Evolutionary conservation across 2,329 filamentous ascomycete genomes (phyloP), one percentile per base, ranked within the genome.

Genomic region (Fusarium continuum): DNA sequence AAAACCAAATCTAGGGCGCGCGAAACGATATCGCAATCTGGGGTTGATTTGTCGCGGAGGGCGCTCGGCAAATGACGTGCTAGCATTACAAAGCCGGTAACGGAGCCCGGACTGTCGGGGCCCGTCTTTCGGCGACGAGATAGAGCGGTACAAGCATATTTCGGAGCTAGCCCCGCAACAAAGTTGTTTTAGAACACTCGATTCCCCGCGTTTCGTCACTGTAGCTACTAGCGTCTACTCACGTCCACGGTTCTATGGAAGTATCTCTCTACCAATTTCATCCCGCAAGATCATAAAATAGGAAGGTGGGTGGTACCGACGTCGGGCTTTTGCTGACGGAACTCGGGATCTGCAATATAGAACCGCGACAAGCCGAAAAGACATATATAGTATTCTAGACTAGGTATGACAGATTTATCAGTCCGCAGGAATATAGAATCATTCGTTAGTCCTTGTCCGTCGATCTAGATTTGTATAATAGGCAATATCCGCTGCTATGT

Each of bases 1-100:
- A n/a, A n/a, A 36, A 11, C 16, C 6, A 41, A 49, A 47, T 34
- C 22, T 43, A 36, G 41, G 44, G 62, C 46, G 44, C 46, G 35
- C 17, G 26, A 39, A 53, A 48, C 36, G 53, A 59, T 64, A 71
- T 67, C 65, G 54, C 53, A 71, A 67, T 65, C 69, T 56, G 64
- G 69, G 67, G 69, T 70, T 25, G 55, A 28, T 47, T 47, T 65
- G 35, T 61, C 67, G 59, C 65, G 53, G 64, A 68, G 56, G 46
- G 56, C 40, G 43, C 25, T 52, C 45, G 55, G 59, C 67, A 69
- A 71, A 71, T 71, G 69, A 67, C 69, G 69, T 71, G 69, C 69
- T 71, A 43, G 62, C 48, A 71, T 71, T 66, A 71, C 66, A 55
- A 67, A 71, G 69, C 66, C 67, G 69, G 65, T 70, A 69, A 60